A percentile compares a stretch with the other conserved stretches of the same genome.
phyloP scores from a whole-genome alignment of 2,329 filamentous ascomycete genomes.

The Scolecobasidium constrictum region DNA sequence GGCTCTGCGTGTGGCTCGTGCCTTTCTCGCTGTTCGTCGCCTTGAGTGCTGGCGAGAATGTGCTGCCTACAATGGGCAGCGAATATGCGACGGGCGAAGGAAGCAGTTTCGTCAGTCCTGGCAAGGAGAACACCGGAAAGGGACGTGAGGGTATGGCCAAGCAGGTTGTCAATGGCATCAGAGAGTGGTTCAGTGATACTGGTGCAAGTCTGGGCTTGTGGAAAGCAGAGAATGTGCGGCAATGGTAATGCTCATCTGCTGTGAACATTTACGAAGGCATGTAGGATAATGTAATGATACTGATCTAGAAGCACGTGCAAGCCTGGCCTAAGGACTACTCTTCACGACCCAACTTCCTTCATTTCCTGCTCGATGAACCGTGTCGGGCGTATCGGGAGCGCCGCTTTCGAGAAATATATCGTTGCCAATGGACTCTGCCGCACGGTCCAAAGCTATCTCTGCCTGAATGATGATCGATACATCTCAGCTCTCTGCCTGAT shows the following conservation, averaged over 20 bases:
- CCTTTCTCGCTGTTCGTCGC: conserved; percentile 94
- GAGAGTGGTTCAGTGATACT: conserved; percentile 53
- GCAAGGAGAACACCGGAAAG: conserved; percentile 21
- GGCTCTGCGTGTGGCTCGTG: conserved; percentile 91
- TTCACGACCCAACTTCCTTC: no score
- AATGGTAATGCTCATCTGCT: conserved; percentile 3
- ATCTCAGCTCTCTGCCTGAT: no score
- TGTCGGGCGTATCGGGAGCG: no score
- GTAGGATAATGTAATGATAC: no score
- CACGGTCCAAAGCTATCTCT: no score
- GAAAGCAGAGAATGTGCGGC: conserved; percentile 3
- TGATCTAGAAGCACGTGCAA: no score
- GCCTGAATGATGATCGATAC: no score
- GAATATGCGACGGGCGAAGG: conserved; percentile 55
- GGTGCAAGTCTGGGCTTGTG: conserved; percentile 49
- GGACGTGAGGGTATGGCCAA: conserved; percentile 43
- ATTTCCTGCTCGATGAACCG: no score
- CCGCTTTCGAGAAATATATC: no score
- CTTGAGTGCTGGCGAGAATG: conserved; percentile 86
- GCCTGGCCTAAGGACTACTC: no score
- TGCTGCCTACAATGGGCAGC: conserved; percentile 82
- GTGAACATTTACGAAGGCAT: no score
- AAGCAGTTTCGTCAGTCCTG: conserved; percentile 35
- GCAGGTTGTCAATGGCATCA: conserved; percentile 47
- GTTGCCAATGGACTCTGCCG: no score